Evolutionary conservation across 1,139 yeast genomes (phyloP), one percentile per base, ranked within the genome.

Genomic region (Yamadazyma triangularis): DNA sequence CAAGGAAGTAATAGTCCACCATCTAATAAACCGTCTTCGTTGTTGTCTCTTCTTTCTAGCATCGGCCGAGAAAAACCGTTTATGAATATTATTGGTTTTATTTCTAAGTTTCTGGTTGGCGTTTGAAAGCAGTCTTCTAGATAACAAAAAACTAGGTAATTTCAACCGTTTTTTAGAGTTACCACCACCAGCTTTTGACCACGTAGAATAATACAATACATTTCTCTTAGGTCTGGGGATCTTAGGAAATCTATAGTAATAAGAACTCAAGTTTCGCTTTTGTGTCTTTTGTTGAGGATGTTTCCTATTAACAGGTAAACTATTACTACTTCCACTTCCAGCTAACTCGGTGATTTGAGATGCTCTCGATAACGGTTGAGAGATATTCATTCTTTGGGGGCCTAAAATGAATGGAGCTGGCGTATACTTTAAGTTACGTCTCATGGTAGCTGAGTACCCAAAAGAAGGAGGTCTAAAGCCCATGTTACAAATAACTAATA

Each of bases 1-100:
- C 34, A 80, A 69, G 1, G 84, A 75, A 5, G 85, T 77, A 24
- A 80, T 55, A 2, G 85, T 77, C 74, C 84, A 77, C 79, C 86
- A 80, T 44, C 77, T 73, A 38, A 78, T 70, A 45, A 77, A 69
- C 26, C 67, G 60, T 36, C 76, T 62, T 34, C 72, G 55, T 39
- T 69, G 73, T 36, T 64, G 68, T 40, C 71, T 57, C 40, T 55
- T 57, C 33, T 53, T 48, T 29, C 73, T 54, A 13, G 72, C 70
- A 44, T 67, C 74, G 15, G 58, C 57, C 1, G 73, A 60, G 43
- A 71, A 70, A 39, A 64, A 65, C 24, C 73, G 50, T 30, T 56
- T 57, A 33, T 60, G 72, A 21, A 64, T 45, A 35, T 55, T 61
- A 23, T 55, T 53, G 18, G 72, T 62, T 40, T 64, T 60, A 39